Percentiles rank a stretch among this genome's conserved stretches.
phyloP scores from a whole-genome alignment of 2,329 filamentous ascomycete species.

The Trichoderma polysporum region DNA sequence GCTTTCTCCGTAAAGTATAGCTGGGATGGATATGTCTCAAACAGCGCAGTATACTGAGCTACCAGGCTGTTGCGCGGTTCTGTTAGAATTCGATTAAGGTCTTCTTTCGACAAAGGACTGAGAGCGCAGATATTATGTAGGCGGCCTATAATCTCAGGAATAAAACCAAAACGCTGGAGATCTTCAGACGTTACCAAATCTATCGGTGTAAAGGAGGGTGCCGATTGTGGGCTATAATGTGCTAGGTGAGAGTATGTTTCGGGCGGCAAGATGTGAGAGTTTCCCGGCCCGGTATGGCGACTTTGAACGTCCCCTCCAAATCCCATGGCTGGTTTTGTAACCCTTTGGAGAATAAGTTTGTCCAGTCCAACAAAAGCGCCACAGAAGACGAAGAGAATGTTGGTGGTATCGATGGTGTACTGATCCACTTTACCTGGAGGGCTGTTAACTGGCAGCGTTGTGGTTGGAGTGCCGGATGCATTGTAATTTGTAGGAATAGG shows the following conservation, averaged over 20 bases:
- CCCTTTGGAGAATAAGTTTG: slow-evolving; percentile 81
- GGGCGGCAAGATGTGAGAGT: slow-evolving; percentile 62
- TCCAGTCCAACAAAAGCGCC: slow-evolving; percentile 93
- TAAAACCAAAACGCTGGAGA: slow-evolving; percentile 83
- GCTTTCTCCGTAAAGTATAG: slow-evolving; percentile 81
- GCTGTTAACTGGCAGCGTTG: slow-evolving; percentile 47
- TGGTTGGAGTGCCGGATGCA: slow-evolving; percentile 43
- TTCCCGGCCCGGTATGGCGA: slow-evolving; percentile 48
- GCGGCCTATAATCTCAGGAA: slow-evolving; percentile 93
- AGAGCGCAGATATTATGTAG: slow-evolving; percentile 88
- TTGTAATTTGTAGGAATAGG: slow-evolving; percentile 56
- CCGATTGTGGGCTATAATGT: slow-evolving; percentile 46
- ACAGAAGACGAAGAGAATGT: slow-evolving; percentile 96
- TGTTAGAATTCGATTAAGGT: slow-evolving; percentile 83
- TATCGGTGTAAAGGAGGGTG: slow-evolving; percentile 54
- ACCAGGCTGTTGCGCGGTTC: slow-evolving; percentile 88
- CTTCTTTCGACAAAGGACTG: slow-evolving; percentile 65
- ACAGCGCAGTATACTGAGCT: slow-evolving; percentile 84
- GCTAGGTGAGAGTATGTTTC: slow-evolving; percentile 58
- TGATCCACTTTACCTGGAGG: slow-evolving; percentile 57
- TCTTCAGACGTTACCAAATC: slow-evolving; percentile 75
- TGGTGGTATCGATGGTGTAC: slow-evolving; percentile 83
- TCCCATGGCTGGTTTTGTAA: slow-evolving; percentile 81
- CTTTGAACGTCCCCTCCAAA: slow-evolving; percentile 81
- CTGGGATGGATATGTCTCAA: slow-evolving; percentile 75